phyloP scores from a whole-genome alignment of 306 rosid species.

The Herpetospermum pedunculosum region DNA sequence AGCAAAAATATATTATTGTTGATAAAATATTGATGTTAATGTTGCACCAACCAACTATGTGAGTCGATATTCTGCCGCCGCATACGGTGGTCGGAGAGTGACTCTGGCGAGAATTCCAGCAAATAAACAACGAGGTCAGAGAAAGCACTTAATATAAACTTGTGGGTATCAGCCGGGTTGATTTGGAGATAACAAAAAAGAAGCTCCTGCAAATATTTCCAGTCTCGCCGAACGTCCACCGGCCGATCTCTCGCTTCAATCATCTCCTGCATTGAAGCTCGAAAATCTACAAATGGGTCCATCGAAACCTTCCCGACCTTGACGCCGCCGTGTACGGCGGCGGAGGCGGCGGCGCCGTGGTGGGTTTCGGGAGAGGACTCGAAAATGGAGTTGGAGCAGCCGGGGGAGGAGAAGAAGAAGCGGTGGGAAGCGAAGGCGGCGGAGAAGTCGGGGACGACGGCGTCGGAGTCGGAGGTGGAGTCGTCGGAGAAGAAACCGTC shows the following conservation, averaged over 20 bases:
- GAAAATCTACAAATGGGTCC: conserved; percentile 61
- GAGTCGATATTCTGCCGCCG: background rate
- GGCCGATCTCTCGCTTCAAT: conserved; percentile 31
- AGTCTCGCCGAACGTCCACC: conserved; percentile 29
- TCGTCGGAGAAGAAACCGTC: conserved; percentile 21
- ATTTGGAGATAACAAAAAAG: conserved; percentile 67
- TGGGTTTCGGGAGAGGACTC: conserved; percentile 34
- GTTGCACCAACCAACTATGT: background rate
- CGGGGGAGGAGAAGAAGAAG: conserved; percentile 91
- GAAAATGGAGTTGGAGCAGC: conserved; percentile 69
- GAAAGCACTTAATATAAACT: conserved; percentile 67
- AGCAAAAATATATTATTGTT: background rate
- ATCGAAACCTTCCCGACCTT: conserved; percentile 50
- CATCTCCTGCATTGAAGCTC: conserved; percentile 84
- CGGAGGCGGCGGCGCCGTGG: background rate
- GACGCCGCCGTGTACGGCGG: conserved; percentile 26
- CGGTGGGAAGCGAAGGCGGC: conserved; percentile 59
- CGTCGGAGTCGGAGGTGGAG: conserved; percentile 17
- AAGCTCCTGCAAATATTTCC: conserved; percentile 70
- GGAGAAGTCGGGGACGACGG: conserved; percentile 42
- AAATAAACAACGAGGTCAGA: conserved; percentile 45
- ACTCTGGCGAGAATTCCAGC: conserved; percentile 18
- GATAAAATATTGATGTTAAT: background rate
- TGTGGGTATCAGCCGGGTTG: conserved; percentile 61
- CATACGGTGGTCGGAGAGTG: background rate